Base-by-base conservation (phyloP, 2,329 filamentous ascomycete species). In the Alternaria consortialis region DNA sequence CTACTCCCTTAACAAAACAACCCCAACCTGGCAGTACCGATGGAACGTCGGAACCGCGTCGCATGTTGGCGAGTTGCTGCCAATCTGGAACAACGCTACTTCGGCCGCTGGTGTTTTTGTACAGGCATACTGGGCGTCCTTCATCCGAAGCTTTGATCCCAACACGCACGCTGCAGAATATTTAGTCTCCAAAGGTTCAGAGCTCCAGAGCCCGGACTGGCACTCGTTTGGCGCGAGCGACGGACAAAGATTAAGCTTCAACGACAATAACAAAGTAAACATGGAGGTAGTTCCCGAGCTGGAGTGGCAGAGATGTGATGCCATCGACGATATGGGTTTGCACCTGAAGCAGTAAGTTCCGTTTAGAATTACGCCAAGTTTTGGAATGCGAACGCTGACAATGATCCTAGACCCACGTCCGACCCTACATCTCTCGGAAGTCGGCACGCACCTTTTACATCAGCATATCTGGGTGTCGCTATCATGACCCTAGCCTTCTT, bases 21-120 rank as follows among this genome's bases (percentile, higher is more conserved):
- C 58, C 8, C 65, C 72, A 1, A 77, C 79, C 7, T 85, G 82
- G 80, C 80, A 81, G 44, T 85, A 85, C 63, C 76, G 82, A 0
- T 85, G 81, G 76, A 82, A 85, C 44, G 81, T 85, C 2, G 79
- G 75, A 12, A 72, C 77, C 12, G 74, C 77, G 1, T 68, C 73
- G 2, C 75, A 80, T 44, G 73, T 82, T 2, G 75, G 74, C 2
- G 80, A 80, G 64, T 65, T 76, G 0, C 59, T 70, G 0, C 73
- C 78, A 1, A 76, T 83, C 17, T 82, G 80, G 71, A 74, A 76
- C 20, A 73, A 77, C 5, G 79, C 74, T 5, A 70, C 69, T 1
- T 62, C 63, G 1, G 73, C 74, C 9, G 71, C 74, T 0, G 66
- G 66, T 11, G 71, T 73, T 1, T 72, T 75, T 44, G 66, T 78